Conservation (phyloP, 176 grass and related monocot species). For the Raddia distichophylla region DNA sequence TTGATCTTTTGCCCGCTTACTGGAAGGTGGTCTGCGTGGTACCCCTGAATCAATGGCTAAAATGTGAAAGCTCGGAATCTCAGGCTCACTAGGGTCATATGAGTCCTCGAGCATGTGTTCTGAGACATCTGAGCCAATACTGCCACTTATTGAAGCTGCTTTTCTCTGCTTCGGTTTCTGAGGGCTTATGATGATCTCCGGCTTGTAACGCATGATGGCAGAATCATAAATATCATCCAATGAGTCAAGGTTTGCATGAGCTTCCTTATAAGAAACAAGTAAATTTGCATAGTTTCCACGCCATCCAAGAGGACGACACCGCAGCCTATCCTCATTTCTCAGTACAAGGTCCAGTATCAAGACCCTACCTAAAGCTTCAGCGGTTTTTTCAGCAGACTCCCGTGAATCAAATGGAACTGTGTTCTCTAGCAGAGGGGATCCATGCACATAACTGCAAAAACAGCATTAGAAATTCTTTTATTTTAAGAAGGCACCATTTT, state of each 20-base stretch:
- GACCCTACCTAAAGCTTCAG: conserved; percentile 84
- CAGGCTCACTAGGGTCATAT: conserved; percentile 42
- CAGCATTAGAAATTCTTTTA: conserved; percentile 31
- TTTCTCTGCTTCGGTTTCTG: conserved; percentile 70
- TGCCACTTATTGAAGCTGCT: conserved; percentile 72
- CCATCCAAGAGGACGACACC: conserved; percentile 85
- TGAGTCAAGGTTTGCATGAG: conserved; percentile 73
- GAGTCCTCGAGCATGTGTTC: conserved; percentile 35
- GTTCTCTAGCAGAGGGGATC: conserved; percentile 79
- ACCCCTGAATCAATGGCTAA: conserved; percentile 90
- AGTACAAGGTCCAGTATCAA: conserved; percentile 86
- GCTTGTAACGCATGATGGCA: conserved; percentile 60
- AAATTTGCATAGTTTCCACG: conserved; percentile 95
- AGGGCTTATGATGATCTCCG: conserved; percentile 49
- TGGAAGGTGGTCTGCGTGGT: conserved; percentile 78
- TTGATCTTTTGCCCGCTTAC: conserved; percentile 85
- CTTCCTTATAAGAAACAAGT: conserved; percentile 59
- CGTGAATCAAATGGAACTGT: conserved; percentile 60
- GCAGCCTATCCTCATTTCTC: conserved; percentile 93
- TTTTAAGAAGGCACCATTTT: conserved; percentile 19
- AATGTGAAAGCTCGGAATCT: conserved; percentile 60
- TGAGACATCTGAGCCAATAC: conserved; percentile 57
- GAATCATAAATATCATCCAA: conserved; percentile 58
- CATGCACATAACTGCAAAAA: conserved; percentile 91
- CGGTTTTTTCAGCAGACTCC: conserved; percentile 74